These are phyloP conservation scores for Zalaria sp. DNA, from an alignment of 2,329 filamentous ascomycete species.

Conservation along the genomic window DNA sequence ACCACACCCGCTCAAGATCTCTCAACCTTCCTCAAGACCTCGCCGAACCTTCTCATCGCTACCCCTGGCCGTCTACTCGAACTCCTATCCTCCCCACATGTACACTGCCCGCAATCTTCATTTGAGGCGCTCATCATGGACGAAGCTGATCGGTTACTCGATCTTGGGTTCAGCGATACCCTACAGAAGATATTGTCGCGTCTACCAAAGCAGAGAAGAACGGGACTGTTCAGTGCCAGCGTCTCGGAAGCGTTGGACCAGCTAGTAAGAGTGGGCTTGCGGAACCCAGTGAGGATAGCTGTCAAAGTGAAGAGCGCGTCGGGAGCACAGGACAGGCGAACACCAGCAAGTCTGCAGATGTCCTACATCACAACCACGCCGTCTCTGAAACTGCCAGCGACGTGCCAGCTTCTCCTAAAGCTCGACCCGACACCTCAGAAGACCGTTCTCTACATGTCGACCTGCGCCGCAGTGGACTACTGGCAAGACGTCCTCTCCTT, in stretches of 20 bases:
- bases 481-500: slow-evolving; percentile 67
- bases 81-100: slow-evolving; percentile 70
- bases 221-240: slow-evolving; percentile 86
- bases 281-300: slow-evolving; percentile 88
- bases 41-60: slow-evolving; percentile 77
- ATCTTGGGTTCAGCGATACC: slow-evolving; percentile 87
- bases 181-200: slow-evolving; percentile 71
- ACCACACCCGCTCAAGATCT: slow-evolving; percentile 76
- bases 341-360: slow-evolving; percentile 86
- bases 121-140: slow-evolving; percentile 90
- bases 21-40: slow-evolving; percentile 66
- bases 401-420: slow-evolving; percentile 49
- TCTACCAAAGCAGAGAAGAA: slow-evolving; percentile 83
- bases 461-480: slow-evolving; percentile 90
- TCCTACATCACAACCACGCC: slow-evolving; percentile 65
- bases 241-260: slow-evolving; percentile 93
- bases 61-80: slow-evolving; percentile 86
- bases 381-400: slow-evolving; percentile 63
- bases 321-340: slow-evolving; percentile 69
- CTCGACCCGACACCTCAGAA: slow-evolving; percentile 66
- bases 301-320: slow-evolving; percentile 75
- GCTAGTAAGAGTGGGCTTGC: slow-evolving; percentile 77
- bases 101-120: slow-evolving; percentile 73
- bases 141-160: slow-evolving; percentile 83
- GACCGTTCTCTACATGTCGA: slow-evolving; percentile 83